Evolutionary conservation across 2,329 filamentous ascomycete species (phyloP).

Genomic region (Monosporascus sp.): DNA sequence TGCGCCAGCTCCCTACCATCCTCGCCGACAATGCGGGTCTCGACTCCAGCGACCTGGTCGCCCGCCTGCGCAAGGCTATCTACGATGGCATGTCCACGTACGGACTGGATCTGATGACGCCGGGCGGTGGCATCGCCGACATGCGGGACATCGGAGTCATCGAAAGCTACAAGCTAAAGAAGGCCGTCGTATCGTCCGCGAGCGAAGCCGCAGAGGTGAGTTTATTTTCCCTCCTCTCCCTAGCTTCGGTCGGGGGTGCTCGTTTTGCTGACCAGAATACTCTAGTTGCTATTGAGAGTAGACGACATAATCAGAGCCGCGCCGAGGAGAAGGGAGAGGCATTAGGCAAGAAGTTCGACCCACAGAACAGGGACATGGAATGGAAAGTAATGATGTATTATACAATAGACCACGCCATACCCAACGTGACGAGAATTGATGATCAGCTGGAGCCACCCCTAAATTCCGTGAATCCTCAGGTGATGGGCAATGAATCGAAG

Average conservation of each 20-base stretch:
- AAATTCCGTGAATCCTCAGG: no score
- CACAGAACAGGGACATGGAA: slow-evolving; percentile 2
- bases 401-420: slow-evolving; percentile 13
- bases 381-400: slow-evolving; percentile 16
- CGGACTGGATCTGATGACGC: slow-evolving; percentile 80
- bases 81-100: slow-evolving; percentile 93
- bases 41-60: slow-evolving; percentile 90
- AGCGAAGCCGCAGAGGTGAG: slow-evolving; percentile 93
- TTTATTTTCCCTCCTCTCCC: slow-evolving; percentile 2
- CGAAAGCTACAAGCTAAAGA: slow-evolving; percentile 98
- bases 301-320: slow-evolving; percentile 97
- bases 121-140: slow-evolving; percentile 87
- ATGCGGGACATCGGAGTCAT: slow-evolving; percentile 95
- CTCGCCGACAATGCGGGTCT: slow-evolving; percentile 95
- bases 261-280: slow-evolving; percentile 10
- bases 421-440: slow-evolving; percentile 4
- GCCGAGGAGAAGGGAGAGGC: slow-evolving; percentile 73
- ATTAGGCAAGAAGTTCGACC: slow-evolving; percentile 38
- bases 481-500: no score
- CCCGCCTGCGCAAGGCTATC: slow-evolving; percentile 84
- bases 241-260: not conserved
- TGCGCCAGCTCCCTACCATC: slow-evolving; percentile 92
- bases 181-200: slow-evolving; percentile 92
- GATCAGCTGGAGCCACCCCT: not conserved
- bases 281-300: slow-evolving; percentile 80